Percentiles rank a stretch among this genome's conserved stretches.
phyloP scores from a whole-genome alignment of 2,329 filamentous ascomycete genomes.

The Paecilomyces variotii region DNA sequence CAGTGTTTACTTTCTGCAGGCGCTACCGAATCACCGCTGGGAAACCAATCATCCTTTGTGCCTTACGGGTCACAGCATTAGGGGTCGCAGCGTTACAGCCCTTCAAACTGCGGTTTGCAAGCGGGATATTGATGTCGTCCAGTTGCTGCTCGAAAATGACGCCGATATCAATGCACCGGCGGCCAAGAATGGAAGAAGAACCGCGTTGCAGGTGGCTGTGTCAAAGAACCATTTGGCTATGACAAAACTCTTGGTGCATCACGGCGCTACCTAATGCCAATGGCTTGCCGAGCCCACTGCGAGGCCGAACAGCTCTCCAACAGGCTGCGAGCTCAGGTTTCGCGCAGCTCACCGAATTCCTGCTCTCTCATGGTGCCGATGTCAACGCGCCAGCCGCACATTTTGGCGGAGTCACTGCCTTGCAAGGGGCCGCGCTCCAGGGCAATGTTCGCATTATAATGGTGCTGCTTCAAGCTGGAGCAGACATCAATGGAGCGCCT shows the following conservation, averaged over 20 bases:
- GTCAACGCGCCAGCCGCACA: conserved; percentile 8
- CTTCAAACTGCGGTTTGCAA: conserved; percentile 7
- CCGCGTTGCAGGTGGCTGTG: conserved; percentile 9
- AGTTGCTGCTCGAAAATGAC: conserved; percentile 12
- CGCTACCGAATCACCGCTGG: conserved; percentile 7
- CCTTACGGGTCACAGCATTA: too few relatives aligned
- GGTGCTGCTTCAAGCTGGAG: conserved; percentile 14
- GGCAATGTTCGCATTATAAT: conserved; percentile 12
- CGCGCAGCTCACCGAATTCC: conserved; percentile 6
- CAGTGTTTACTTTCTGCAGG: conserved; percentile 8
- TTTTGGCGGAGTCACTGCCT: conserved; percentile 12
- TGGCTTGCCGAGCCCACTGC: conserved; percentile 6
- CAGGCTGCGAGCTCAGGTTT: conserved; percentile 4
- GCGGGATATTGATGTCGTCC: conserved; percentile 10
- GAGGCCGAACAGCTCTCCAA: conserved; percentile 10
- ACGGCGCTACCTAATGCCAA: conserved; percentile 18
- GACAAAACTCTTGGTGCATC: conserved; percentile 11
- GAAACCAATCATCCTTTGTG: too few relatives aligned
- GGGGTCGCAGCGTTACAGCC: conserved; percentile 4
- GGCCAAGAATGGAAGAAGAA: conserved; percentile 2
- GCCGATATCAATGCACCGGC: conserved; percentile 17
- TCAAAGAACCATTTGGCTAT: conserved; percentile 5
- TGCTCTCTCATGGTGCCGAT: conserved; percentile 11
- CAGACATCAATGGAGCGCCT: conserved; percentile 15
- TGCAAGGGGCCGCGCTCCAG: conserved; percentile 14